Base-by-base conservation (phyloP, 371 early-diverging fungal genomes). In the Gilbertella persicaria region DNA sequence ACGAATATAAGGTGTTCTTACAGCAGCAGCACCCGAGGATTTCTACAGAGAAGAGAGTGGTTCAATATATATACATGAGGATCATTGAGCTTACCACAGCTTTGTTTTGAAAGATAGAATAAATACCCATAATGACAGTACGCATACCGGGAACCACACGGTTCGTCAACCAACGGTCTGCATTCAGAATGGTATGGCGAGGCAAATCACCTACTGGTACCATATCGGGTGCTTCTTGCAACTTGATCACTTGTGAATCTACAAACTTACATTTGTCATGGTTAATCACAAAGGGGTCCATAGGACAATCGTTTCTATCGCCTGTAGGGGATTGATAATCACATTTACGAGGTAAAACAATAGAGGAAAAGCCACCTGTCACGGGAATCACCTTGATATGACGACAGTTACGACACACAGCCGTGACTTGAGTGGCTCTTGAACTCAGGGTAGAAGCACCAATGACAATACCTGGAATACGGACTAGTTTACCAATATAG, bases 181-280 rank as follows among this genome's bases (percentile, higher is more conserved):
- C 88, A 62, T 88, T 90, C 44, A 99, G 67, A 5, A 92, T 82
- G 13, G 97, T 89, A 69, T 99, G 99, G 33, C 99, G 88, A 23
- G 99, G 99, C 44, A 99, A 84, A 71, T 99, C 99, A 64, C 99
- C 99, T 0, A 96, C 94, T 17, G 99, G 99, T 1, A 99, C 96
- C 81, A 95, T 95, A 53, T 97, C 99, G 26, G 97, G 97, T 16
- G 89, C 79, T 73, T 99, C 99, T 71, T 99, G 99, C 28, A 99
- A 83, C 73, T 99, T 99, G 53, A 99, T 80, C 9, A 86, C 87
- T 74, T 99, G 99, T 49, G 92, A 91, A 76, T 99, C 99, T n/a
- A 97, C 89, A 71, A 97, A 98, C 51, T 75, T 79, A 69, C 93
- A 93, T 71, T 95, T 96, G 75, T 99, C 99, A 53, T 96, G 96